Conservation (phyloP, 306 rosid genomes). For the Hippophae gyantsensis region DNA sequence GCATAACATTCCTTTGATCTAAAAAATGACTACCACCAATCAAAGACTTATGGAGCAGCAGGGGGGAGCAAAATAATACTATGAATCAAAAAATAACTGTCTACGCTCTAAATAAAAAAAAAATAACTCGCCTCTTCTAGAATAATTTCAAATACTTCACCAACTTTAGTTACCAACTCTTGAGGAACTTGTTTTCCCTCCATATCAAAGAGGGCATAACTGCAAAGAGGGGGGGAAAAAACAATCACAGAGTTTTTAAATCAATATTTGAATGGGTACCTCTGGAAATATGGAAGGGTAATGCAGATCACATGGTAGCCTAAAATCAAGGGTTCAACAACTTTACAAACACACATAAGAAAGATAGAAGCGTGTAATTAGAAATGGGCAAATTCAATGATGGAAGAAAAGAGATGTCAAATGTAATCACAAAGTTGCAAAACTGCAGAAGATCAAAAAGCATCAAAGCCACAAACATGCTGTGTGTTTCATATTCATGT, state of each 20-base stretch:
- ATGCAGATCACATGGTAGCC: too few relatives aligned
- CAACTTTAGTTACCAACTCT: constrained; percentile 72
- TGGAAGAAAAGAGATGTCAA: too few relatives aligned
- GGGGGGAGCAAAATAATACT: constrained; percentile 4
- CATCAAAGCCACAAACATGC: not conserved
- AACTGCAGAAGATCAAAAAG: too few relatives aligned
- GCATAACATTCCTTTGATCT: not conserved
- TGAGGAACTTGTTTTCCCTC: constrained; percentile 91
- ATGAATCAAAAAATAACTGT: not conserved
- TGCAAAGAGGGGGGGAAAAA: constrained; percentile 20
- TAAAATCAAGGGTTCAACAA: too few relatives aligned
- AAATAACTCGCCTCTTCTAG: constrained; percentile 55
- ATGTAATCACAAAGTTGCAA: too few relatives aligned
- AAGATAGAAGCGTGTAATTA: too few relatives aligned
- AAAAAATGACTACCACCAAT: not conserved
- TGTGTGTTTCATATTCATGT: too few relatives aligned
- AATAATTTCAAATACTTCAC: constrained; percentile 57
- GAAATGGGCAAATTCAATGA: too few relatives aligned
- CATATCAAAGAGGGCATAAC: constrained; percentile 94
- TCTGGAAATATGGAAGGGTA: too few relatives aligned
- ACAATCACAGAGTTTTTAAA: not conserved
- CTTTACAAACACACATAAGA: too few relatives aligned
- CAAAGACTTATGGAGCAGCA: constrained; percentile 3
- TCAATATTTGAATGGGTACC: too few relatives aligned
- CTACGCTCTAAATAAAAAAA: not conserved